Percentiles rank a stretch among this genome's conserved stretches.
These are phyloP conservation scores for Rhodosorus marinus DNA, from an alignment of 23 red algal genomes.

Conservation along the genomic window DNA sequence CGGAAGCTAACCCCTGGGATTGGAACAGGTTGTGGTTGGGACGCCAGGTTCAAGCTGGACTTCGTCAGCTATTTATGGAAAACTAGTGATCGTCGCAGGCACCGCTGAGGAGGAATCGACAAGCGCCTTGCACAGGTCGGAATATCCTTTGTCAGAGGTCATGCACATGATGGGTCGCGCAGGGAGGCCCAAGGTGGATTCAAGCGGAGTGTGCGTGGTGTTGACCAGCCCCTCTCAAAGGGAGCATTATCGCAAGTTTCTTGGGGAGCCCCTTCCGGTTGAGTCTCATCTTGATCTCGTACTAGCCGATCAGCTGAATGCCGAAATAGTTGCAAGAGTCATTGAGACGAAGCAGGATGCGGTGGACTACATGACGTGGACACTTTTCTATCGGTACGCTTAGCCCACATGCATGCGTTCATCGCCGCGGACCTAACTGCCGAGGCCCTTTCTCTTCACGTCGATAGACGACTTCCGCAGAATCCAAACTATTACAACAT, in stretches of 20 bases:
- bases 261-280: constrained; percentile 36
- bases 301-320: constrained; percentile 64
- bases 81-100: no score
- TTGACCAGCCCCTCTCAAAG: constrained; percentile 37
- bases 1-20: no score
- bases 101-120: no score
- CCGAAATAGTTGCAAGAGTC: constrained; percentile 48
- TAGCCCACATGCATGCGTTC: no score
- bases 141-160: neutral
- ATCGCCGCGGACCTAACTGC: no score
- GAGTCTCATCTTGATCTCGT: constrained; percentile 43
- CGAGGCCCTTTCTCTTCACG: no score
- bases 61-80: no score
- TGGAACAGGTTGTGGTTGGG: no score
- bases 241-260: constrained; percentile 22
- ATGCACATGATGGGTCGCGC: neutral
- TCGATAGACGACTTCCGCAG: constrained; percentile 40
- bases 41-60: no score
- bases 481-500: constrained; percentile 75
- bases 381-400: constrained; percentile 85
- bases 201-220: constrained; percentile 11
- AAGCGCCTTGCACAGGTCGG: no score
- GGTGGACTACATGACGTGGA: constrained; percentile 85
- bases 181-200: no score
- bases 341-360: constrained; percentile 73